Evolutionary conservation across 495 filamentous ascomycete species (phyloP), one percentile per base, ranked within the genome.

Genomic region (Penicillium pulvis): DNA sequence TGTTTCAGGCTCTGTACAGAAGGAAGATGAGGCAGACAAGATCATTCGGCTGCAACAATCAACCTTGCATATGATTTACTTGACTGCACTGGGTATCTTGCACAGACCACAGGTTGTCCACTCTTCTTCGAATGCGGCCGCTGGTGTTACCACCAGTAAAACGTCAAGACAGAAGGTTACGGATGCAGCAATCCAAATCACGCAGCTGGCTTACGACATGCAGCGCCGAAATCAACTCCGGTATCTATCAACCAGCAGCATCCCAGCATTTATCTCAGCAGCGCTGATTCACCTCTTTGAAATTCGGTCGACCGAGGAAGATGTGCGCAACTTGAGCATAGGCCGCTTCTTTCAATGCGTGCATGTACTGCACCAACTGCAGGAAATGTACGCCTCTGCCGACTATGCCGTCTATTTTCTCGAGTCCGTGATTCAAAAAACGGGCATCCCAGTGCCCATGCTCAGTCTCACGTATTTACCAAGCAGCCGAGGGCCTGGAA

Each of bases 211-310:
- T 9, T 81, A 85, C 51, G 84, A 89, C 48, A 76, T 96, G 9
- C 87, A 89, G 60, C 75, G 76, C 33, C 75, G 85, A 30, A 78
- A 86, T 58, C 77, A 96, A 3, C 90, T 89, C 39, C 83, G 79
- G 31, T 96, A 85, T 66, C 85, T 95, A n/a, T 91, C 92, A 11
- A 94, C 92, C 1, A 91, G 90, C 1, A 91, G 91, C 36, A 90
- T 96, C 19, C 96, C 92, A 0, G 91, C 94, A 9, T 83, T 96
- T 11, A 83, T 96, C 6, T 92, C 92, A 2, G 91, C 92, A 12
- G 90, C 95, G 70, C 95, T 96, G 60, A 93, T 95, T 55, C 91
- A 96, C 66, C 80, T 96, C 17, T 82, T 96, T 4, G 90, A 94
- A 64, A 92, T 94, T 79, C 94, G 92, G 65, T 88, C 86, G 43